Evolutionary conservation across 1,284 basidiomycete genomes (phyloP).

Genomic region (Heterobasidion irregulare): DNA sequence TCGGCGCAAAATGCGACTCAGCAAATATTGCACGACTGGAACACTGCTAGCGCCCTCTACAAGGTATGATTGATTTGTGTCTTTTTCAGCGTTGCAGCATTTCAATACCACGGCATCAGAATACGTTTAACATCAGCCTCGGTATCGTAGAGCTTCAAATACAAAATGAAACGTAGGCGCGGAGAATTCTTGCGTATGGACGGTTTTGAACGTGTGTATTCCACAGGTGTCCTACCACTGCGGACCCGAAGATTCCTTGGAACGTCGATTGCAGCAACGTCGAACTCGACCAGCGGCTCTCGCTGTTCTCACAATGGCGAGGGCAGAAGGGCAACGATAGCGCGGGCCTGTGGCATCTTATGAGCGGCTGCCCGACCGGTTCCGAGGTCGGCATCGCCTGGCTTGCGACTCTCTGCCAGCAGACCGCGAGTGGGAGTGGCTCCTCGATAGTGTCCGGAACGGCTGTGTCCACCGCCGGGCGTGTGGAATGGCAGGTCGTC

Average conservation of each 20-base stretch:
- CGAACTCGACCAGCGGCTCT: slow-evolving; percentile 64
- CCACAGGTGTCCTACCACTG: slow-evolving; percentile 42
- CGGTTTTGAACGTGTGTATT: no score
- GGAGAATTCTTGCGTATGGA: not conserved
- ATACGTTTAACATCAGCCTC: slow-evolving; percentile 80
- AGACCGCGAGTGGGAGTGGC: slow-evolving; percentile 35
- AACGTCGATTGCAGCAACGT: slow-evolving; percentile 41
- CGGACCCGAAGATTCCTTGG: slow-evolving; percentile 44
- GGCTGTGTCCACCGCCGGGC: slow-evolving; percentile 72
- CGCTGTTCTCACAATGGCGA: slow-evolving; percentile 80
- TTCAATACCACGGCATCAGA: slow-evolving; percentile 11
- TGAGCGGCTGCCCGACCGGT: slow-evolving; percentile 82
- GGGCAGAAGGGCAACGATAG: slow-evolving; percentile 65
- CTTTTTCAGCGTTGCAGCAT: not conserved
- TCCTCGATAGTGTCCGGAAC: slow-evolving; percentile 69
- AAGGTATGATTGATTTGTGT: slow-evolving; percentile 32
- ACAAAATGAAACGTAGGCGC: slow-evolving; percentile 38
- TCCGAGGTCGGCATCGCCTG: slow-evolving; percentile 88
- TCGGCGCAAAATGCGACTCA: slow-evolving; percentile 56
- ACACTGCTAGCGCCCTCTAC: slow-evolving; percentile 73
- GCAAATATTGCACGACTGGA: slow-evolving; percentile 75
- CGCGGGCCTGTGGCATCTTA: slow-evolving; percentile 83
- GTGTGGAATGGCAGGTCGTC: slow-evolving; percentile 75
- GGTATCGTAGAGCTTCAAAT: slow-evolving; percentile 77
- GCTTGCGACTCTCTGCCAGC: slow-evolving; percentile 72